phyloP scores from a whole-genome alignment of 768 basidiomycete species.

The Mycena haematopus region DNA sequence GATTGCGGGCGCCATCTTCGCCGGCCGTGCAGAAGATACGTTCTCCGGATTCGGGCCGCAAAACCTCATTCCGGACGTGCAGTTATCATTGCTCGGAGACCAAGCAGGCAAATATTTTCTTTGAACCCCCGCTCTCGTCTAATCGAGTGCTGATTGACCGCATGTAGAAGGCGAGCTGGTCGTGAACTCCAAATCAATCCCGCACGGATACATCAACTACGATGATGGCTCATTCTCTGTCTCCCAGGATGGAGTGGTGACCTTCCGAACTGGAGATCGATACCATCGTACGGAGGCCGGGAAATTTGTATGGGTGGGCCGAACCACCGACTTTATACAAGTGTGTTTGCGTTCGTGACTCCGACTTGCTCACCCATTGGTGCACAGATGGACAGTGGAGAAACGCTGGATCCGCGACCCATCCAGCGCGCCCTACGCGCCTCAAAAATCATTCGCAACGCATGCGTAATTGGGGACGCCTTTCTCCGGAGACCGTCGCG shows the following conservation, averaged over 20 bases:
- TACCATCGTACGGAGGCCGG: constrained; percentile 12
- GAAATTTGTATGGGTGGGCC: constrained; percentile 23
- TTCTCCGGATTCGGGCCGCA: constrained; percentile 6
- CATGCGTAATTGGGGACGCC: constrained; percentile 27
- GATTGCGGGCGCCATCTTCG: constrained; percentile 22
- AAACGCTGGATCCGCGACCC: constrained; percentile 25
- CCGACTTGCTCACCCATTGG: not conserved
- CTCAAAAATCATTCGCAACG: constrained; percentile 9
- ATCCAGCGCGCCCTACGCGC: constrained; percentile 16
- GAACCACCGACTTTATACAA: constrained; percentile 28
- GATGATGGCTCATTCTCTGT: constrained; percentile 24
- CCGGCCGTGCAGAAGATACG: constrained; percentile 10
- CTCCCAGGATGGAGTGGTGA: constrained; percentile 18
- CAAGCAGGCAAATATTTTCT: no score
- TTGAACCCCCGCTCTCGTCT: no score
- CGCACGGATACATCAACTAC: constrained; percentile 23
- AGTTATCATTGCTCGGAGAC: constrained; percentile 15
- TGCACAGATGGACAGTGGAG: constrained; percentile 24
- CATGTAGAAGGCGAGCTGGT: constrained; percentile 32
- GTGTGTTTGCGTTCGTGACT: not conserved
- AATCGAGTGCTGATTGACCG: no score
- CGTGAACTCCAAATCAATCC: constrained; percentile 18
- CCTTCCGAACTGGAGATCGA: constrained; percentile 25
- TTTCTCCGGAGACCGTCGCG: constrained; percentile 22
- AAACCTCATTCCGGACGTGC: constrained; percentile 14